Evolutionary conservation across 805 yeast genomes (phyloP), one percentile per base, ranked within the genome.

Genomic region (Nakazawaea siamensis): DNA sequence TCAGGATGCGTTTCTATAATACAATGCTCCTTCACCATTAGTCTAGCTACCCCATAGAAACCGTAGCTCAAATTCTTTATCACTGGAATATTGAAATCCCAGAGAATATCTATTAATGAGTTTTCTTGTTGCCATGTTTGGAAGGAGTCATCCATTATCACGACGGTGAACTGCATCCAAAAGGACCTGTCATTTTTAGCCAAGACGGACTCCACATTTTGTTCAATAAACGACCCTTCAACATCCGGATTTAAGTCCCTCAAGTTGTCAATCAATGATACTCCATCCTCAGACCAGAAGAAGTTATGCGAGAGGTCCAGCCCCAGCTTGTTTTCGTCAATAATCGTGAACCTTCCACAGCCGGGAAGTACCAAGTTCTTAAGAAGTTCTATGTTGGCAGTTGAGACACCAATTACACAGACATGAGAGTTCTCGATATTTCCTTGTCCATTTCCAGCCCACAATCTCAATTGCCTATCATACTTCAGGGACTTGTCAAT

Each of bases 381-480:
- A 25, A 81, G 53, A 3, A 73, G 56, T 53, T 90, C 97, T 3
- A 76, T 66, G 1, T 80, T 74, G 0, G 77, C 62, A 0, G 76
- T 48, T 1, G 73, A 62, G 4, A 76, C 75, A 29, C 74, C 72
- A 2, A 86, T 46, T 3, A 86, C 53, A 37, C 86, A 70, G 3
- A 87, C 64, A 37, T 69, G 75, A 0, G 88, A 62, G 2, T 51
- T 47, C 21, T 72, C 72, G 13, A 90, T 61, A 5, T 64, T 60
- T 4, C 53, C 39, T 49, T 90, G 98, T 3, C 97, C 98, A 9
- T 66, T 54, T 0, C 68, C 48, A 1, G 84, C 87, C 97, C 97
- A 90, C 12, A 90, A 59, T 24, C 97, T 69, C 39, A 90, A 59
- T 51, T 90, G 97, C 25, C 98, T 68, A 54, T 88, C 96, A 51